A percentile compares a stretch with the other conserved stretches of the same genome.
Evolutionary conservation across 257 asterid genomes (phyloP).

Genomic region (Scutellaria baicalensis): DNA sequence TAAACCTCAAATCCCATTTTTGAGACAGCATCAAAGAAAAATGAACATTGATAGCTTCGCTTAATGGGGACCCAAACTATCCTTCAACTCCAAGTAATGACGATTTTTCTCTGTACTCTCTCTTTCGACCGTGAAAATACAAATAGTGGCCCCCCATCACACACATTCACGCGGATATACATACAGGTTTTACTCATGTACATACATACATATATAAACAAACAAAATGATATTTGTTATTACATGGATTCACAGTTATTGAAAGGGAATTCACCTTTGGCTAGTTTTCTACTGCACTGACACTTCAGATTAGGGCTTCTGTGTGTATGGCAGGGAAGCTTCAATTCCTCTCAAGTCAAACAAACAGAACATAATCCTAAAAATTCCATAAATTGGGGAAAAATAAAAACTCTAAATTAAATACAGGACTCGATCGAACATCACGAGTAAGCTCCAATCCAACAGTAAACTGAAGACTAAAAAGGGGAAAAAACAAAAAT

Average conservation of each 20-base stretch:
- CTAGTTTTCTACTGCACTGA: slow-evolving; percentile 1
- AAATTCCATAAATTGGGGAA: neutral
- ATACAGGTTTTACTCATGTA: neutral
- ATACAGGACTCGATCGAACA: neutral
- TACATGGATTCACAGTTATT: slow-evolving; percentile 1
- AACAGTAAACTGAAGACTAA: slow-evolving; percentile 11
- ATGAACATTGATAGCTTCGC: slow-evolving; percentile 39
- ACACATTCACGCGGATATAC: neutral
- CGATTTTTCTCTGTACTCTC: neutral
- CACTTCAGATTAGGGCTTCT: slow-evolving; percentile 18
- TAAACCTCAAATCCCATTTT: slow-evolving; percentile 21
- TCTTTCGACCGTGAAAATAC: neutral
- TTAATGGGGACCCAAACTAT: slow-evolving; percentile 68
- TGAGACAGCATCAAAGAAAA: slow-evolving; percentile 20
- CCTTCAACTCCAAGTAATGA: slow-evolving; percentile 73
- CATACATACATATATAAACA: neutral
- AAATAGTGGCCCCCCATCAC: slow-evolving; percentile 30
- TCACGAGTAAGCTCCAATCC: neutral
- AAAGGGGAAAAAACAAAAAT: neutral
- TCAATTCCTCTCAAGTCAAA: slow-evolving; percentile 1
- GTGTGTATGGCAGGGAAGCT: slow-evolving; percentile 20
- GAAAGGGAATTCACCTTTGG: slow-evolving; percentile 18
- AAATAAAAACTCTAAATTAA: neutral
- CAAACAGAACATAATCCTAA: neutral
- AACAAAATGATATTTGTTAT: slow-evolving; percentile 1